Conservation (phyloP, 176 grass and related monocot genomes). For the Saccharum officinarum region DNA sequence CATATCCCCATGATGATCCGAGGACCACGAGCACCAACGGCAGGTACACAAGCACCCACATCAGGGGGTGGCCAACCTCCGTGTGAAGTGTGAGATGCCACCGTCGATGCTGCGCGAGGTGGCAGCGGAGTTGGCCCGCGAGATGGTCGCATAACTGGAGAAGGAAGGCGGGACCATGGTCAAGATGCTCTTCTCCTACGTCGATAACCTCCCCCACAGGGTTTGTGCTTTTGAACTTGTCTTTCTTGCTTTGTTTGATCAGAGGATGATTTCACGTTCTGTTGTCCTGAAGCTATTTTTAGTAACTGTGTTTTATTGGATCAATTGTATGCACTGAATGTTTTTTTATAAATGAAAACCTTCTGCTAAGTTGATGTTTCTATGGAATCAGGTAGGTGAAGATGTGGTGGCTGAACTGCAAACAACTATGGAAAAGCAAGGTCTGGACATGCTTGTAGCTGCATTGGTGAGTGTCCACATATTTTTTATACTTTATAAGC, state of each 20-base stretch:
- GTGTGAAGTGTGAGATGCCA: slow-evolving; percentile 48
- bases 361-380: too few species aligned
- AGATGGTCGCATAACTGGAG: slow-evolving; percentile 72
- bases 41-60: too few species aligned
- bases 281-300: too few species aligned
- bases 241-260: too few species aligned
- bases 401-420: slow-evolving; percentile 68
- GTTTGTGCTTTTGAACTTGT: too few species aligned
- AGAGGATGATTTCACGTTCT: too few species aligned
- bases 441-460: slow-evolving; percentile 75
- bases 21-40: too few species aligned
- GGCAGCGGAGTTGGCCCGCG: slow-evolving; percentile 56
- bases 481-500: neutral
- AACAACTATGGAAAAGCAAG: slow-evolving; percentile 65
- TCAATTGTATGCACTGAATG: too few species aligned
- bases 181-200: slow-evolving; percentile 83
- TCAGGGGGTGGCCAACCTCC: slow-evolving; percentile 28
- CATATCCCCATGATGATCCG: too few species aligned
- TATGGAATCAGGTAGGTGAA: too few species aligned
- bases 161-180: slow-evolving; percentile 55
- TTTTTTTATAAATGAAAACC: too few species aligned
- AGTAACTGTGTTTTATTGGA: too few species aligned
- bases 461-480: slow-evolving; percentile 53
- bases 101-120: slow-evolving; percentile 46
- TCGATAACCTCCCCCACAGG: slow-evolving; percentile 52